Percentiles rank a stretch among this genome's conserved stretches.
These are phyloP conservation scores for Eutrema heterophyllum DNA, from an alignment of 345 rosid genomes.

Conservation along the genomic window DNA sequence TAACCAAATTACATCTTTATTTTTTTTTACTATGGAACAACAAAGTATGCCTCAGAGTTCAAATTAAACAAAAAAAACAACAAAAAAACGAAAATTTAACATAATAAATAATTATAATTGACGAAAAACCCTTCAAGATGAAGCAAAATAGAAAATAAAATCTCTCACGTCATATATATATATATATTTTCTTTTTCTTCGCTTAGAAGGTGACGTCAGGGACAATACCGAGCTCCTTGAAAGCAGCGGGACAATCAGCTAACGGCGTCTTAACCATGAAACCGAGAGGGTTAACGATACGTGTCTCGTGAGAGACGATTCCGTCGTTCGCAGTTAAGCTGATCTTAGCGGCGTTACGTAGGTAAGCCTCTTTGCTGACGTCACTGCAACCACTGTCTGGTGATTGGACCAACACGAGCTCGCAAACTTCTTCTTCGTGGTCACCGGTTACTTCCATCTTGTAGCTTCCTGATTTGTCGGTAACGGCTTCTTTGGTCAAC, in stretches of 20 bases:
- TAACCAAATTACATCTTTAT: background rate
- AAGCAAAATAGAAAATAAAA: conserved; percentile 14
- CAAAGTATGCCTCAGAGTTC: background rate
- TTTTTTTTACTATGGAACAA: background rate
- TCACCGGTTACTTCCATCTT: conserved; percentile 44
- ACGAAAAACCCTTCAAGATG: background rate
- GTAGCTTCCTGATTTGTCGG: conserved; percentile 43
- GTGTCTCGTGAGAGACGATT: conserved; percentile 33
- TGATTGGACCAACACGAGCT: conserved; percentile 39
- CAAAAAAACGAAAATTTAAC: background rate
- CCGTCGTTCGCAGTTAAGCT: conserved; percentile 52
- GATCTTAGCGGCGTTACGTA: conserved; percentile 40
- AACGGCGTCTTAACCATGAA: conserved; percentile 45
- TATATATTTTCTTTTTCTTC: background rate
- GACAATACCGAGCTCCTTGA: conserved; percentile 53
- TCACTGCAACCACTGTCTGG: conserved; percentile 45
- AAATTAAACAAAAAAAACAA: background rate
- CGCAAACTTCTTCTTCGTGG: conserved; percentile 61
- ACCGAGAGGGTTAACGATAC: conserved; percentile 56
- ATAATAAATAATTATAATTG: background rate
- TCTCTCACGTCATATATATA: background rate
- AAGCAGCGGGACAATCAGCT: conserved; percentile 45
- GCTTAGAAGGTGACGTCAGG: conserved; percentile 22
- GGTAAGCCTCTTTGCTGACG: conserved; percentile 26
- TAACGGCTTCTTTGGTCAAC: conserved; percentile 36